Percentiles rank a stretch among this genome's conserved stretches.
Evolutionary conservation across 179 eudicot species (phyloP).

Genomic region (Beta lomatogona): DNA sequence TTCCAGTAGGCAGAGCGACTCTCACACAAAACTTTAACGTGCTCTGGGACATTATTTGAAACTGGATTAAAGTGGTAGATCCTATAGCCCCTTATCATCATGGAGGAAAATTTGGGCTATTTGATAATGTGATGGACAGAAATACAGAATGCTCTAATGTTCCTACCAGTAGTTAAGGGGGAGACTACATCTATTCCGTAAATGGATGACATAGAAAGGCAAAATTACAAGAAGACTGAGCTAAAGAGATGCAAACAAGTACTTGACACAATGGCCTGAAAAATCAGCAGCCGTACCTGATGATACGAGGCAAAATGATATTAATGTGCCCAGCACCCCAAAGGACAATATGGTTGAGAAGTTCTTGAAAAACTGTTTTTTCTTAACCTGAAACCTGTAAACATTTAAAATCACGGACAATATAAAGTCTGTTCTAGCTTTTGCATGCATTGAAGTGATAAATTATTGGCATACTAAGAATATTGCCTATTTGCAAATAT

Average conservation of each 20-base stretch:
- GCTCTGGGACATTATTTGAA: too few species aligned
- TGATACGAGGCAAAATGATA: constrained; percentile 80
- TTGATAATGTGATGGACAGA: background rate
- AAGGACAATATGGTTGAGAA: constrained; percentile 72
- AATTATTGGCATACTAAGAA: background rate
- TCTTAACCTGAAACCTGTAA: constrained; percentile 93
- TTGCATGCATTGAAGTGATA: background rate
- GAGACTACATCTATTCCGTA: background rate
- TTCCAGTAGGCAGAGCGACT: too few species aligned
- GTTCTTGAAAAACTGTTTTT: constrained; percentile 87
- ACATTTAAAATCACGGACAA: constrained; percentile 12
- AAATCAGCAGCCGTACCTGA: constrained; percentile 44
- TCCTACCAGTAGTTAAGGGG: background rate
- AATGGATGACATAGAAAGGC: background rate
- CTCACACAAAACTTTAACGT: too few species aligned
- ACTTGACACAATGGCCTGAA: background rate
- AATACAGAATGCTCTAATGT: background rate
- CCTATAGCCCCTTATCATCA: too few species aligned
- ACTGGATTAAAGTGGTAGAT: too few species aligned
- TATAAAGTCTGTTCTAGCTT: background rate
- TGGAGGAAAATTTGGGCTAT: background rate
- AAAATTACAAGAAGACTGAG: background rate
- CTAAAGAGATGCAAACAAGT: background rate
- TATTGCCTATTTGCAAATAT: background rate
- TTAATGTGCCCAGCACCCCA: constrained; percentile 78